Base-by-base conservation (phyloP, 176 grass and related monocot species). In the Elaeis guineensis region DNA sequence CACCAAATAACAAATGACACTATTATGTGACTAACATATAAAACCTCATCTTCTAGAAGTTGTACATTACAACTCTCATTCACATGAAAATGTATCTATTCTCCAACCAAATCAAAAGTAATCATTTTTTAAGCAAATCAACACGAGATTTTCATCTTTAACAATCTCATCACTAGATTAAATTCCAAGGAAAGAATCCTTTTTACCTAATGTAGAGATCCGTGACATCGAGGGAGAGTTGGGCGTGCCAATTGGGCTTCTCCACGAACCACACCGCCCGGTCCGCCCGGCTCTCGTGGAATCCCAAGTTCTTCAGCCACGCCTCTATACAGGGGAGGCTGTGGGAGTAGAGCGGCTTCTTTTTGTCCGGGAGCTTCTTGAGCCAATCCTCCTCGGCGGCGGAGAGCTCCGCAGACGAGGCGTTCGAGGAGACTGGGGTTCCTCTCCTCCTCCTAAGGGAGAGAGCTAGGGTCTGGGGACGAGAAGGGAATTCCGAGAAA, bases 241-340 rank as follows among this genome's bases (percentile, higher is more conserved):
- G 74, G 4, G 86, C 91, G 57, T 96, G 87, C 87, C 87, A 97
- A 32, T 75, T 69, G 17, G 84, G 58, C 51, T 56, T 97, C 81
- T 92, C 92, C 60, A 82, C 84, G 52, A 88, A 52, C 92, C 86
- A 91, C 51, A 80, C 65, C 24, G 92, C 64, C 52, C 72, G 80
- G 64, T 89, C 83, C 57, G 88, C 83, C 15, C 72, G 74, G 69
- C 81, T 68, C 81, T 80, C 81, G 26, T 64, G 24, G 82, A 97
- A 97, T 16, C 84, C 87, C 26, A 91, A 54, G 30, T 77, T 85
- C 64, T 71, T 72, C 50, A 97, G 72, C 92, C 87, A 97, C 48
- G 84, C 83, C 66, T 91, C 87, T 66, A 91, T 97, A 65, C 87
- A 85, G 26, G 87, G 87, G 58, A 91, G 79, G 69, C 92, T 97